Evolutionary conservation across 1,284 basidiomycete species (phyloP), one percentile per base, ranked within the genome.

Genomic region (Schizophyllum commune): DNA sequence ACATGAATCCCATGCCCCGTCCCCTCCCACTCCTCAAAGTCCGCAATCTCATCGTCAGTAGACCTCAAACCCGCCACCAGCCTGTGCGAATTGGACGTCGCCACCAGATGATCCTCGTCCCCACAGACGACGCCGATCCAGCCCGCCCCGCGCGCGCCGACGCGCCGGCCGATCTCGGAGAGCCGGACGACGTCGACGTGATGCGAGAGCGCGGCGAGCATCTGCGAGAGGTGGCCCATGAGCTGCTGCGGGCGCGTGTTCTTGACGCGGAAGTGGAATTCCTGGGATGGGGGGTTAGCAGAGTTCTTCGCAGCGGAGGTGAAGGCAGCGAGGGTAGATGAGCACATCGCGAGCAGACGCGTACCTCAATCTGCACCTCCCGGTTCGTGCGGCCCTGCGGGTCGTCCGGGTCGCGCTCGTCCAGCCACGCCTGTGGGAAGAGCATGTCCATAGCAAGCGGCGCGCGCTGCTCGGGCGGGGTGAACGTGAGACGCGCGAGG

Each of bases 131-230:
- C 53, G 4, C 19, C 27, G 19, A 55, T 27, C 27, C 27, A 21
- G 5, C 53, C 53, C 53, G 9, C 19, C 5, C 53, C 53, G 61
- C n/a, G 83, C 9, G 83, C 79, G 15, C 19, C 27, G 13, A 94
- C 80, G 2, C 74, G 74, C 0, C 71, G 68, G 1, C 86, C 82
- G 56, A 95, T 85, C 39, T 68, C 68, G 5, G 71, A 71, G 13
- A 94, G 79, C 1, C 83, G 80, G 0, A 78, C 78, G 0, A 81
- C 74, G 2, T 79, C 72, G 59, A 94, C 85, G 60, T 80, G 69
- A 69, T 95, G 93, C 0, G 86, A 88, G 3, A 91, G 63, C 0
- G 73, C 89, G 0, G 93, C 91, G 5, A 74, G 77, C 81, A 92
- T 86, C 70, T 95, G 92, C 1, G 88, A 90, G 2, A 94, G 63